Evolutionary conservation across 1,284 basidiomycete genomes (phyloP), one percentile per base, ranked within the genome.

Genomic region (Trametes hirsuta): DNA sequence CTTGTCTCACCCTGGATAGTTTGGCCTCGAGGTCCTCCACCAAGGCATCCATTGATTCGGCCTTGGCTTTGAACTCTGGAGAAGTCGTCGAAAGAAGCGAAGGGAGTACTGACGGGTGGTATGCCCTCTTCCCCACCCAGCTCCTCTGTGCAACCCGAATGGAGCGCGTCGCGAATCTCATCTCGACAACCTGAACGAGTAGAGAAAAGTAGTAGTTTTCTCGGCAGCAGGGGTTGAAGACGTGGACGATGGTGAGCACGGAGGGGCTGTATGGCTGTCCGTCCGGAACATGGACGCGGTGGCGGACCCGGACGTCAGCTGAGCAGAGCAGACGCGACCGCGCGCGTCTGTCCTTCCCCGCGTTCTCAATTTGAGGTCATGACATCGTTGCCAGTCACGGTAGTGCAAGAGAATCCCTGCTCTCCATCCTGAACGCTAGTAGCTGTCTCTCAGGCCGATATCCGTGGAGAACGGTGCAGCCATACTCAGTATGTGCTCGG

Each of bases 21-120:
- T 84, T 90, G 6, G 72, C 68, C 58, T 90, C 86, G 6, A 91
- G 67, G 61, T 90, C 86, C 1, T 79, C 77, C 1, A 93, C 84
- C 18, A 93, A 75, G 18, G 73, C 75, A 59, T 91, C 83, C 91
- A 93, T 91, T 36, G 82, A 79, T 56, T 83, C 77, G 0, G 87
- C 75, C 69, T 86, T 91, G 11, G 81, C 80, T 39, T 74, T 73
- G 73, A 93, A 93, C 64, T 92, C 90, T 3, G 88, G 86, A 2
- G 88, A 85, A 10, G 83, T 74, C 3, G 86, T 80, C 10, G 90
- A 90, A 51, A 91, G 69, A 45, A 86, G 75, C 3, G 88, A 88
- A 0, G 91, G 88, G n/a, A 93, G 78, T 9, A 90, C 83, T 2
- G 86, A 83, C 6, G 87, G 81, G 81, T 91, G 87, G 70, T 90